Percentiles rank a stretch among this genome's conserved stretches.
Conservation (phyloP, 106 monocot species). For the Cymbidium sinense region DNA sequence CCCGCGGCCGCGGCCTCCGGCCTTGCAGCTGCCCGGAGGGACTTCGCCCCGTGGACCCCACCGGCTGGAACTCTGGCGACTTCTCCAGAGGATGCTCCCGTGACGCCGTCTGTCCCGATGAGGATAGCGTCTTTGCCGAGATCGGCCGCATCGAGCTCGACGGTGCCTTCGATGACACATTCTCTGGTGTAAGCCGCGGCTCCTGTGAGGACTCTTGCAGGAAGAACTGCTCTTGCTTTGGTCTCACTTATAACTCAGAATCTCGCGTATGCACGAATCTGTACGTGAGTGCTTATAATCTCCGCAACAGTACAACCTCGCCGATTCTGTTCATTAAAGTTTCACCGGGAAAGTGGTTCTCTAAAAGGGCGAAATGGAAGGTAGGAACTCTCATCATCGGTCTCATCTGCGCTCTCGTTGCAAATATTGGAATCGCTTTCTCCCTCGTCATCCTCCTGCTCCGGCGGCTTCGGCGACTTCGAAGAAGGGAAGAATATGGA, state of each 20-base stretch:
- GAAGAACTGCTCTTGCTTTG: conserved; percentile 46
- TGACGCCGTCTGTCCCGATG: not conserved
- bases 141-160: conserved; percentile 25
- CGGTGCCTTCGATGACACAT: not conserved
- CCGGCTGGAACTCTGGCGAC: conserved; percentile 34
- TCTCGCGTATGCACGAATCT: conserved; percentile 22
- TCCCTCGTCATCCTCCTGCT: not conserved
- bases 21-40: conserved; percentile 31
- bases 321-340: conserved; percentile 26
- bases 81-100: conserved; percentile 27
- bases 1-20: conserved; percentile 12
- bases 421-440: not conserved
- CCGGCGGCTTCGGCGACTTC: not conserved
- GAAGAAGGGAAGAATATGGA: not conserved
- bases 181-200: conserved; percentile 11
- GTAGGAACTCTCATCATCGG: not conserved
- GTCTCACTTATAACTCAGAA: conserved; percentile 18
- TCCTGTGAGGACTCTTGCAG: conserved; percentile 40
- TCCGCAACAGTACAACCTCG: conserved; percentile 22
- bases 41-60: conserved; percentile 11
- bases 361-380: conserved; percentile 5
- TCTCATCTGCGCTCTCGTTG: conserved; percentile 6
- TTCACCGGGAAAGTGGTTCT: not conserved
- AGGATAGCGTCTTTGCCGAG: conserved; percentile 11
- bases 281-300: conserved; percentile 30